Conservation (phyloP, 257 asterid species). For the Euphrasia confusa region DNA sequence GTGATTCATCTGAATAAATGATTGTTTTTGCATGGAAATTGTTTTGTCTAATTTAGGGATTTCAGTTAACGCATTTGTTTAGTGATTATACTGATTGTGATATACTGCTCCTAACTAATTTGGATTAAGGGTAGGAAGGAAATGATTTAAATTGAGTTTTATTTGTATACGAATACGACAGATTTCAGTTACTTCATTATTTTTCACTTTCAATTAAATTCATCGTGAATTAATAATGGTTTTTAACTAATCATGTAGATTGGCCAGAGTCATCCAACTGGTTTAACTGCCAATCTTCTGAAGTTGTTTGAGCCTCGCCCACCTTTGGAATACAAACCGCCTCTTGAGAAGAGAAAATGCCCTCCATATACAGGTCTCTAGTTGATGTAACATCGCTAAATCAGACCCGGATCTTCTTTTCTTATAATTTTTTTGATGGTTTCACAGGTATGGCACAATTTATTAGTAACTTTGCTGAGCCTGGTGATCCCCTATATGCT, state of each 20-base stretch:
- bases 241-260: slow-evolving; percentile 39
- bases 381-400: slow-evolving; percentile 3
- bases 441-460: slow-evolving; percentile 66
- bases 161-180: too few relatives aligned
- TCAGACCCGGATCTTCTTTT: background rate
- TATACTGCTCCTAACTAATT: too few relatives aligned
- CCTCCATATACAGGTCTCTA: slow-evolving; percentile 62
- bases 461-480: slow-evolving; percentile 57
- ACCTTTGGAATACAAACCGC: slow-evolving; percentile 74
- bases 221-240: background rate
- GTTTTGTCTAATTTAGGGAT: background rate
- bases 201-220: background rate
- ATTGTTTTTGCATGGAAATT: background rate
- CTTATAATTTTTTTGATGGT: slow-evolving; percentile 4
- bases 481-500: slow-evolving; percentile 71
- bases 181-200: background rate
- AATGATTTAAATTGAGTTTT: too few relatives aligned
- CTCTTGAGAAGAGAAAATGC: slow-evolving; percentile 73
- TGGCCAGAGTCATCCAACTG: slow-evolving; percentile 86
- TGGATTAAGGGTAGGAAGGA: too few relatives aligned
- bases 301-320: slow-evolving; percentile 81
- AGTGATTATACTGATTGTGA: background rate
- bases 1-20: too few relatives aligned
- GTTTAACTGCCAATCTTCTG: slow-evolving; percentile 61
- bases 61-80: background rate